Evolutionary conservation across 1,284 basidiomycete species (phyloP).

Genomic region (Termitomyces sp.): DNA sequence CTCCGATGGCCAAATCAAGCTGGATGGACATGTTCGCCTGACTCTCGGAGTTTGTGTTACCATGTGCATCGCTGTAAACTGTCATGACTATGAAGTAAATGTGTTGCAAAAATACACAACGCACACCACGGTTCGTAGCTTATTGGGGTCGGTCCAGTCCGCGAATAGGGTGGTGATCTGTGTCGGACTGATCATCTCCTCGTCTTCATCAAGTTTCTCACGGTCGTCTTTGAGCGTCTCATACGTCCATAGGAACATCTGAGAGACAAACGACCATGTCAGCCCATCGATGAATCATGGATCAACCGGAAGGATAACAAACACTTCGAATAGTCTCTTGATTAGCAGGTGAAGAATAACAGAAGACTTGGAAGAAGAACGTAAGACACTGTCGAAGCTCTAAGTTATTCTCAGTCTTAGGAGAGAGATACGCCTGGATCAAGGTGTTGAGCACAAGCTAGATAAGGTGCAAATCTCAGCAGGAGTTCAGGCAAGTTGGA

Average conservation of each 20-base stretch:
- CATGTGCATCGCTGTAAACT: constrained; percentile 18
- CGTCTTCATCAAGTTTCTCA: constrained; percentile 57
- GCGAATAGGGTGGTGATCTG: constrained; percentile 73
- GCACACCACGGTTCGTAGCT: constrained; percentile 45
- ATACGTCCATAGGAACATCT: constrained; percentile 70
- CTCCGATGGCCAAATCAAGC: constrained; percentile 64
- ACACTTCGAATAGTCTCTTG: constrained; percentile 72
- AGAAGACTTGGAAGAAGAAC: constrained; percentile 84
- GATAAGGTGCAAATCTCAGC: background rate
- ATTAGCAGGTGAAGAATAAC: constrained; percentile 68
- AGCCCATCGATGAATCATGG: background rate
- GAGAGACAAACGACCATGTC: constrained; percentile 3
- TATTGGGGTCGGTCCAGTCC: constrained; percentile 83
- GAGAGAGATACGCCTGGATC: constrained; percentile 74
- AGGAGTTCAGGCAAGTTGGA: background rate
- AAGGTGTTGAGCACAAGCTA: constrained; percentile 70
- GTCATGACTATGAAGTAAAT: background rate
- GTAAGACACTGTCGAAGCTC: constrained; percentile 81
- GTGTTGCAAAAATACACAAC: constrained; percentile 19
- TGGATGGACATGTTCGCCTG: constrained; percentile 52
- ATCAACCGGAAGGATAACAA: constrained; percentile 13
- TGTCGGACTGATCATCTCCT: constrained; percentile 60
- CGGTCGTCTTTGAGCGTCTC: constrained; percentile 56
- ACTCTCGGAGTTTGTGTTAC: constrained; percentile 13
- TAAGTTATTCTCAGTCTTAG: constrained; percentile 75